Conservation (phyloP, 257 asterid genomes). For the Verbascum thapsus region DNA sequence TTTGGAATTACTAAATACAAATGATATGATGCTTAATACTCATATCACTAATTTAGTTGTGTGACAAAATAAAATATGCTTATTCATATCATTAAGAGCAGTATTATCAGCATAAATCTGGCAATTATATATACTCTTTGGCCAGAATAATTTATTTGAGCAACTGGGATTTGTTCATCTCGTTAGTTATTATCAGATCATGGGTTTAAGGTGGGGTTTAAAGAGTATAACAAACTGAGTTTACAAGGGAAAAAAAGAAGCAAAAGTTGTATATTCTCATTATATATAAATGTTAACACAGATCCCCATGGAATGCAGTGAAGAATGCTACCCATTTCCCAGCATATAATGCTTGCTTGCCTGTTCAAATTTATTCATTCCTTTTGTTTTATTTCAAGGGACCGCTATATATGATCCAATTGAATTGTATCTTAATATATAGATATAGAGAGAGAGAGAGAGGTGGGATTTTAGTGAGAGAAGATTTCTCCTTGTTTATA, state of each 20-base stretch:
- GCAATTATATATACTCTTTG: neutral
- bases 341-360: slow-evolving; percentile 54
- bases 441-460: too few relatives aligned
- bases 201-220: slow-evolving; percentile 31
- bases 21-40: too few relatives aligned
- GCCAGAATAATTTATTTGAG: slow-evolving; percentile 5
- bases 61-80: too few relatives aligned
- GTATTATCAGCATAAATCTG: slow-evolving; percentile 11
- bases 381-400: slow-evolving; percentile 64
- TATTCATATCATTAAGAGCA: neutral
- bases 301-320: slow-evolving; percentile 91
- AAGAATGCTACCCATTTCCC: slow-evolving; percentile 58
- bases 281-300: slow-evolving; percentile 48
- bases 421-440: too few relatives aligned
- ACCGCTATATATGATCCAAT: slow-evolving; percentile 23
- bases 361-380: slow-evolving; percentile 67
- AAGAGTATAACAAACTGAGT: neutral
- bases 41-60: too few relatives aligned
- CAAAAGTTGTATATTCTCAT: too few relatives aligned
- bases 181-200: neutral
- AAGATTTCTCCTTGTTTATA: too few relatives aligned
- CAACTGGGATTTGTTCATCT: neutral
- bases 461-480: too few relatives aligned
- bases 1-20: too few relatives aligned
- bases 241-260: too few relatives aligned